Evolutionary conservation across 2,329 filamentous ascomycete species (phyloP), one percentile per base, ranked within the genome.

Genomic region (Sporothrix luriei): DNA sequence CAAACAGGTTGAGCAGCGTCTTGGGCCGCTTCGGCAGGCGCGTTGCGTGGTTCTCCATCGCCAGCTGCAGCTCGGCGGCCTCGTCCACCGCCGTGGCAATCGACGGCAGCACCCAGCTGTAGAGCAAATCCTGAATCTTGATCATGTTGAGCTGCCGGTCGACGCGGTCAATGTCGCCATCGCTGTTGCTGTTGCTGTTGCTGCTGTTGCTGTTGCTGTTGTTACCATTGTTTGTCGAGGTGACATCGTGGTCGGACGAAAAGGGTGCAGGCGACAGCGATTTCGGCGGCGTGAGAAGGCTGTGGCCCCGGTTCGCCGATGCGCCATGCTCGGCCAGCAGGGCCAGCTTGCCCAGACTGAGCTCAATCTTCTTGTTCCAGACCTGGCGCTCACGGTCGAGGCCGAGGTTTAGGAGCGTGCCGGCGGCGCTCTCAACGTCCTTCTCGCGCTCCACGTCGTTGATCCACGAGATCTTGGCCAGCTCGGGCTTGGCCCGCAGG

Each of bases 351-450:
- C 92, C 91, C 51, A 99, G 84, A 71, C 93, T 97, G 33, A 98
- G 82, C 79, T 98, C 91, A 46, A 97, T 91, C 78, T 96, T 95
- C 82, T 97, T 96, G 80, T 88, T 93, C 94, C 94, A 98, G 4
- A 95, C 81, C 74, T 94, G 90, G 67, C 88, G 86, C 78, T 97
- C 94, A 68, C 88, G 87, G 65, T 85, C 84, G 24, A 90, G 81
- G 0, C 92, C 93, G 24, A 94, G 84, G 9, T 87, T 82, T 55
- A 91, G 82, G 61, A 99, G 84, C 0, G 89, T 90, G 54, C 87
- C 81, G 5, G 90, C 89, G 13, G 94, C 94, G 69, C 87, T 85
- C 14, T 87, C 83, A 72, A 93, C 93, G 75, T 97, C 88, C 70
- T 88, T 84, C 76, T 95, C 91, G 29, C 87, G 85, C 71, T 89